Conservation (phyloP, 495 filamentous ascomycete species). For the Alectoria sarmentosa region DNA sequence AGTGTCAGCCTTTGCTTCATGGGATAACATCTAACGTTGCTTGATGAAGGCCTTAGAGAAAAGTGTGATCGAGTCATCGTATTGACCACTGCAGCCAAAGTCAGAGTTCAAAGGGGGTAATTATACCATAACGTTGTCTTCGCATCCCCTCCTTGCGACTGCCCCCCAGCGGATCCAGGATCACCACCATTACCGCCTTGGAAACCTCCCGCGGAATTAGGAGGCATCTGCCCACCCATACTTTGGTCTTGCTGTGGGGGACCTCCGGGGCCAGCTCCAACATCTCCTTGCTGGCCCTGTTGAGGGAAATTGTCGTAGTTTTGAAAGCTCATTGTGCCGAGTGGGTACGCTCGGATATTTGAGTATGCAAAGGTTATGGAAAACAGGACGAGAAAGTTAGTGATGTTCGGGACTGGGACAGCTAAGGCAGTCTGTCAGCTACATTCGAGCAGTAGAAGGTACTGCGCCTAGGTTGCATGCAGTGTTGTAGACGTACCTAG, state of each 20-base stretch:
- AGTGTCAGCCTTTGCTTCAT: slow-evolving; percentile 17
- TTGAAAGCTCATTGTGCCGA: slow-evolving; percentile 46
- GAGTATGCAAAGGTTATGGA: slow-evolving; percentile 17
- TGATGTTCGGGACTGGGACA: background rate
- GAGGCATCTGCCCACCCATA: slow-evolving; percentile 35
- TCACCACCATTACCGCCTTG: slow-evolving; percentile 47
- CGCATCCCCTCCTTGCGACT: slow-evolving; percentile 52
- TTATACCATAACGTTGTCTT: slow-evolving; percentile 81
- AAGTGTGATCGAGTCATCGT: background rate
- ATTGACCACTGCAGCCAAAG: background rate
- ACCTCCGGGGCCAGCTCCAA: slow-evolving; percentile 47
- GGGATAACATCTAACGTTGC: background rate
- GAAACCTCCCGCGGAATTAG: slow-evolving; percentile 46
- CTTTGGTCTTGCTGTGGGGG: slow-evolving; percentile 45
- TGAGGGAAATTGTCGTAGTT: slow-evolving; percentile 52
- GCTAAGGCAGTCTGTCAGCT: slow-evolving; percentile 1
- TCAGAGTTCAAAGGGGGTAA: background rate
- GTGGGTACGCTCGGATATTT: slow-evolving; percentile 12
- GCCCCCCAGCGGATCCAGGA: slow-evolving; percentile 41
- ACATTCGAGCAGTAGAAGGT: background rate
- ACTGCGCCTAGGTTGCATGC: background rate
- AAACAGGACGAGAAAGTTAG: slow-evolving; percentile 1
- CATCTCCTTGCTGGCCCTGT: slow-evolving; percentile 42
- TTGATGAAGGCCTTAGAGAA: background rate
- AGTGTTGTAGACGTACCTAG: background rate